Evolutionary conservation across 1,139 yeast species (phyloP), one percentile per base, ranked within the genome.

Genomic region (Tardiomyces blankii): DNA sequence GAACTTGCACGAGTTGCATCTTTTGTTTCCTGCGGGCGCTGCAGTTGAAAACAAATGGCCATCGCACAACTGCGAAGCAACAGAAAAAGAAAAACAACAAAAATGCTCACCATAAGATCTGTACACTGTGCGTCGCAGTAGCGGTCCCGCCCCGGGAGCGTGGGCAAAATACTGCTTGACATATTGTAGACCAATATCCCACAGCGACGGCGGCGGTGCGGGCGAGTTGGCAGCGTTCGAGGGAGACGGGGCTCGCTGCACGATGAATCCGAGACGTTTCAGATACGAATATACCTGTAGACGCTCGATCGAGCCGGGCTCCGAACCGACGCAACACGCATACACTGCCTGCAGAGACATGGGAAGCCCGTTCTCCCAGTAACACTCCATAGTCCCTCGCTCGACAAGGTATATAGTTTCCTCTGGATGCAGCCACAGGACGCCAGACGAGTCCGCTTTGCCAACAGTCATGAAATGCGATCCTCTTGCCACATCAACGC

Each of bases 331-430:
- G 38, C 77, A 69, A 16, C 74, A 64, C 0, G 82, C 65, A 61
- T 87, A 86, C 2, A 83, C 69, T 44, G 77, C 82, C 52, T 85
- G 82, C 28, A 89, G 63, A 45, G 82, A 74, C 59, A 88, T 60
- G 2, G 78, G 73, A 11, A 67, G 61, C 4, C 65, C 73, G 11
- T 57, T 52, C 1, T 55, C 55, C 47, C 69, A 62, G 59, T 70
- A 78, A 18, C 85, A 76, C 23, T 78, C 69, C 61, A 87, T 69
- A 1, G 87, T 76, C 0, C 97, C 97, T 58, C 97, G 70, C 61
- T 89, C 96, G 1, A 81, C 76, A 47, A 89, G 67, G 60, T 88
- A 89, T 0, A 87, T 66, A 3, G 81, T 73, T 56, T 89, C 97
- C 48, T 85, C 78, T 11, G 78, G 74, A 18, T 66, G 67, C 39